phyloP scores from a whole-genome alignment of 2,329 filamentous ascomycete species.

The Aspergillus thermomutatus region DNA sequence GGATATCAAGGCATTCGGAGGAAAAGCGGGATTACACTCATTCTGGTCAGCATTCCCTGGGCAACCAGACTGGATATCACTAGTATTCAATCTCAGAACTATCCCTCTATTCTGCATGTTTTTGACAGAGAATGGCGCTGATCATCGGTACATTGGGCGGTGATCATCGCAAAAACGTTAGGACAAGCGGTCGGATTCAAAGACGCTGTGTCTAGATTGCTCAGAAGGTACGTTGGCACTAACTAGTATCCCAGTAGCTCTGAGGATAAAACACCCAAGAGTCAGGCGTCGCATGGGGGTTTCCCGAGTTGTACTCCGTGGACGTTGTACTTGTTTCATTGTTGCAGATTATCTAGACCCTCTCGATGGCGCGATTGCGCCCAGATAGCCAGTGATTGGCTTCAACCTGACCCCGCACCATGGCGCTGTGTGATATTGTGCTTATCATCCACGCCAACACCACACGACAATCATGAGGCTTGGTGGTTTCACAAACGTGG shows the following conservation, averaged over 20 bases:
- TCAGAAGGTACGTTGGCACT: not conserved
- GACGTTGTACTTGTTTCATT: not conserved
- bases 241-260: not conserved
- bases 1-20: not conserved
- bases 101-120: not conserved
- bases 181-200: not conserved
- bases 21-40: not conserved
- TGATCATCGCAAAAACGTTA: too few species aligned
- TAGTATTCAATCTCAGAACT: too few species aligned
- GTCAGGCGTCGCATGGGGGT: not conserved
- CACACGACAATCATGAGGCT: not conserved
- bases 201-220: not conserved
- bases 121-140: not conserved
- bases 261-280: not conserved
- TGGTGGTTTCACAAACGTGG: constrained; percentile 7
- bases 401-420: not conserved
- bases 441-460: not conserved
- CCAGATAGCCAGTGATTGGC: not conserved
- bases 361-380: not conserved
- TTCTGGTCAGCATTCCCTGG: not conserved
- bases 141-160: too few species aligned
- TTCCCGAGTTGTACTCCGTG: not conserved
- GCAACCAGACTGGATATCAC: not conserved
- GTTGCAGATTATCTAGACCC: not conserved
- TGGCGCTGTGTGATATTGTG: not conserved